Evolutionary conservation across 768 basidiomycete species (phyloP).

Genomic region (Sistotremastrum suecicum): DNA sequence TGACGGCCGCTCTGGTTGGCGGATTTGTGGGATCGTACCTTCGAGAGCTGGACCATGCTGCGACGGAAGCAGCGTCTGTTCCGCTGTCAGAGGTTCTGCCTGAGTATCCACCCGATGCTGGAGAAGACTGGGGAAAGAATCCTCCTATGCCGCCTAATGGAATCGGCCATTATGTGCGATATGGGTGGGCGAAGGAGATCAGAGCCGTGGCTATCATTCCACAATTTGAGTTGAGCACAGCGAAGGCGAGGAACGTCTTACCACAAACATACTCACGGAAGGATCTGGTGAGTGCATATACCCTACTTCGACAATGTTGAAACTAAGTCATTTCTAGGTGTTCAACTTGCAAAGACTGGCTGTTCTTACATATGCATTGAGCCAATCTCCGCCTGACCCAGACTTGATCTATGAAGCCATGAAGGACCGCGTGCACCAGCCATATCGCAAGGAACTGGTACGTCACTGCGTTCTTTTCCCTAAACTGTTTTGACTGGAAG

Average conservation of each 20-base stretch:
- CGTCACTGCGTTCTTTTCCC: constrained; percentile 15
- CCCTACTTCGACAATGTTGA: background rate
- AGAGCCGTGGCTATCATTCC: constrained; percentile 92
- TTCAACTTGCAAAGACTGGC: constrained; percentile 96
- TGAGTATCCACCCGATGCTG: constrained; percentile 88
- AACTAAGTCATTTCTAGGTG: constrained; percentile 37
- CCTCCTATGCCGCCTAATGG: constrained; percentile 81
- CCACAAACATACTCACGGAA: constrained; percentile 75
- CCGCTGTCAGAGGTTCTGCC: constrained; percentile 93
- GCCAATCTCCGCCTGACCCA: constrained; percentile 81
- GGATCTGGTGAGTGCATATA: constrained; percentile 56
- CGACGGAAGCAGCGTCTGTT: constrained; percentile 73
- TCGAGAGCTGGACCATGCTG: constrained; percentile 70
- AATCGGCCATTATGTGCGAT: constrained; percentile 89
- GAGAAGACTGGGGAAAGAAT: constrained; percentile 78
- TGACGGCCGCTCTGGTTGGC: constrained; percentile 91
- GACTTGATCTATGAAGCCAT: constrained; percentile 98
- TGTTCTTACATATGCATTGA: constrained; percentile 88
- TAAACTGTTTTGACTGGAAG: background rate
- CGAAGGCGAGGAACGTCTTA: constrained; percentile 83
- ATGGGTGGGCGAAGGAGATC: constrained; percentile 73
- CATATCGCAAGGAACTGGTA: constrained; percentile 81
- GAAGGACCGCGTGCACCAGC: constrained; percentile 97
- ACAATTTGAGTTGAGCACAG: constrained; percentile 90
- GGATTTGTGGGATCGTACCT: constrained; percentile 97